Evolutionary conservation across 306 rosid genomes (phyloP), one percentile per base, ranked within the genome.

Genomic region (Gastrolobium villosum): DNA sequence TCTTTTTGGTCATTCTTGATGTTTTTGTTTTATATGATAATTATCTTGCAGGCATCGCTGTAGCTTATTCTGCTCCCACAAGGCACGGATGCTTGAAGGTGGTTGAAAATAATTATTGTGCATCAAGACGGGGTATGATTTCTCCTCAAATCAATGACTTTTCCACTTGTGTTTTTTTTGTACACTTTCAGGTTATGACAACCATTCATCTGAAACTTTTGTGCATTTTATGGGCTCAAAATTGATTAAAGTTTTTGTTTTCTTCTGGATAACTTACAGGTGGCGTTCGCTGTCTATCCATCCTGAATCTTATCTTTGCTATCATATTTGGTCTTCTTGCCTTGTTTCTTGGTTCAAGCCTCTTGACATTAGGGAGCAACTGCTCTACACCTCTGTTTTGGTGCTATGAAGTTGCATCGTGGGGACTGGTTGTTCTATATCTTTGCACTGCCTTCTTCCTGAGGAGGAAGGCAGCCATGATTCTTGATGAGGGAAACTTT

Each of bases 261-360:
- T 57, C 37, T 72, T 81, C 26, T 83, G 79, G 66, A 70, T 70
- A 66, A 80, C 71, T 35, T 83, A 44, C 89, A 95, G 99, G 99
- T 73, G 97, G 98, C 1, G 97, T 93, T 66, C 98, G 97, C 48
- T 95, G 99, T 81, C 85, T 95, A 57, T 89, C 97, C 34, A 88
- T 95, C 81, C 76, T 95, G 86, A 95, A 95, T 86, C 80, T 87
- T 3, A 74, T 91, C 34, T 91, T 91, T 50, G 96, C 99, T 61
- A 39, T 91, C 81, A 7, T 93, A 66, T 95, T 95, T 65, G 97
- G 96, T 82, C 91, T 90, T 79, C 95, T 95, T 65, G 97, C 97
- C 30, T 52, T 95, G 77, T 95, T 91, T 90, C 96, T 95, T 81
- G 99, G 99, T 70, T 91, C 99, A 70, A 93, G 91, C 84, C 98